Conservation (phyloP, 768 basidiomycete species). For the Suillus weaverae region DNA sequence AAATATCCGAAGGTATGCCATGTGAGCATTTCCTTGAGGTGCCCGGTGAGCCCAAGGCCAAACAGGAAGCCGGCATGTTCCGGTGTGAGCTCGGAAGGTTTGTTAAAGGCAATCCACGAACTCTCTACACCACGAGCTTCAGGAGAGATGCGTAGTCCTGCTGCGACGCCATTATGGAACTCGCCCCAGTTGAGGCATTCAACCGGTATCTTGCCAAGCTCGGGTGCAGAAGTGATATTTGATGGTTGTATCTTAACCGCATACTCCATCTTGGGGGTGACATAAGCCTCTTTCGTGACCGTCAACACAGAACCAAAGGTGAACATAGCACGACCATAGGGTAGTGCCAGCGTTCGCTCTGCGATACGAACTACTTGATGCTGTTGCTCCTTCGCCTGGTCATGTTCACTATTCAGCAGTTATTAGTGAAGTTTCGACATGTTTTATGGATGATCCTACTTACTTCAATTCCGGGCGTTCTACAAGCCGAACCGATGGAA, state of each 20-base stretch:
- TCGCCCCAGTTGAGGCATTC: constrained; percentile 91
- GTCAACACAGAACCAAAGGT: constrained; percentile 81
- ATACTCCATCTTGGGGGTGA: constrained; percentile 78
- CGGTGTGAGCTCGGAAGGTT: constrained; percentile 84
- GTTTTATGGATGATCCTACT: constrained; percentile 23
- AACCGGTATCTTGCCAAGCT: constrained; percentile 65
- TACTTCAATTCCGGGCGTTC: constrained; percentile 74
- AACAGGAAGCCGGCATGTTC: constrained; percentile 97
- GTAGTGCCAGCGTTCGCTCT: constrained; percentile 85
- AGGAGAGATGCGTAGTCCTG: constrained; percentile 81
- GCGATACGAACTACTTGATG: constrained; percentile 76
- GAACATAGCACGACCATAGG: constrained; percentile 90
- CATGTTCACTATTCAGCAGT: constrained; percentile 65
- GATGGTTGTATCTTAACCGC: constrained; percentile 72
- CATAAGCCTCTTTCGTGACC: constrained; percentile 75
- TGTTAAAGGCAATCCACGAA: constrained; percentile 96
- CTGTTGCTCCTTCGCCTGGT: constrained; percentile 85
- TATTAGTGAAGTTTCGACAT: constrained; percentile 1
- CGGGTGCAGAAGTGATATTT: constrained; percentile 62
- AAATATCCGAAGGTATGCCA: constrained; percentile 97
- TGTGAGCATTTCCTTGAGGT: constrained; percentile 84
- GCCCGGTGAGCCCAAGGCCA: constrained; percentile 89
- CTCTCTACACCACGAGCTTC: constrained; percentile 78
- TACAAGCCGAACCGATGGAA: constrained; percentile 62
- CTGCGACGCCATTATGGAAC: constrained; percentile 96